Evolutionary conservation across 768 basidiomycete species (phyloP).

Genomic region (Xerocomellus amylosporus): DNA sequence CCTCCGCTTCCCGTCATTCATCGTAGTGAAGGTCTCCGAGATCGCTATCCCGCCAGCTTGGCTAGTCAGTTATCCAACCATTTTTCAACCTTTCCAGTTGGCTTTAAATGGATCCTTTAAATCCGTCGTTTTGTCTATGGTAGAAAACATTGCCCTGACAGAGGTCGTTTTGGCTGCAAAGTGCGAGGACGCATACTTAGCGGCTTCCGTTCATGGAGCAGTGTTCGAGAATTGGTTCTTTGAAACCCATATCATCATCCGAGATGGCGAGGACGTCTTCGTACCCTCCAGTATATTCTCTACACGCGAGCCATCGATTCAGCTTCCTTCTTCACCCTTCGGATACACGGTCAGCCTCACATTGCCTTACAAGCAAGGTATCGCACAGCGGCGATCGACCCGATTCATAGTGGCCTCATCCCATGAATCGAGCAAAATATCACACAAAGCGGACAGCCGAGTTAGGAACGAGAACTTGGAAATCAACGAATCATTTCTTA

Average conservation of each 20-base stretch:
- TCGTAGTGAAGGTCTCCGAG: slow-evolving; percentile 31
- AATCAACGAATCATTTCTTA: slow-evolving; percentile 72
- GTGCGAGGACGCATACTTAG: slow-evolving; percentile 46
- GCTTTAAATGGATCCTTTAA: slow-evolving; percentile 5
- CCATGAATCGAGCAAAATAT: slow-evolving; percentile 8
- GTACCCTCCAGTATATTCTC: slow-evolving; percentile 22
- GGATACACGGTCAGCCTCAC: slow-evolving; percentile 55
- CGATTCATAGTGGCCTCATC: slow-evolving; percentile 48
- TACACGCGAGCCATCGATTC: slow-evolving; percentile 15
- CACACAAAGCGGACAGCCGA: slow-evolving; percentile 3
- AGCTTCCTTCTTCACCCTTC: slow-evolving; percentile 20
- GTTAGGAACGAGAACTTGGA: slow-evolving; percentile 48
- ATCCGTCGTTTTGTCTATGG: slow-evolving; percentile 18
- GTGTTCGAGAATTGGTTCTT: slow-evolving; percentile 45
- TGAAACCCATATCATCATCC: slow-evolving; percentile 44
- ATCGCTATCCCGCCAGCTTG: slow-evolving; percentile 41
- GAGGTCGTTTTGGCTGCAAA: slow-evolving; percentile 53
- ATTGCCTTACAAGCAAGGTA: slow-evolving; percentile 75
- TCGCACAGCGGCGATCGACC: slow-evolving; percentile 46
- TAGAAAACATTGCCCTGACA: slow-evolving; percentile 40
- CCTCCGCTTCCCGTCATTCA: slow-evolving; percentile 15
- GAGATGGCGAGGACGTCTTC: slow-evolving; percentile 45
- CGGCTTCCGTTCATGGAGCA: slow-evolving; percentile 35
- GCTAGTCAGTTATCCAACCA: slow-evolving; percentile 34
- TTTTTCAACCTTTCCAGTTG: slow-evolving; percentile 33